Base-by-base conservation (phyloP, 2,329 filamentous ascomycete species). In the Cytospora schulzeri region DNA sequence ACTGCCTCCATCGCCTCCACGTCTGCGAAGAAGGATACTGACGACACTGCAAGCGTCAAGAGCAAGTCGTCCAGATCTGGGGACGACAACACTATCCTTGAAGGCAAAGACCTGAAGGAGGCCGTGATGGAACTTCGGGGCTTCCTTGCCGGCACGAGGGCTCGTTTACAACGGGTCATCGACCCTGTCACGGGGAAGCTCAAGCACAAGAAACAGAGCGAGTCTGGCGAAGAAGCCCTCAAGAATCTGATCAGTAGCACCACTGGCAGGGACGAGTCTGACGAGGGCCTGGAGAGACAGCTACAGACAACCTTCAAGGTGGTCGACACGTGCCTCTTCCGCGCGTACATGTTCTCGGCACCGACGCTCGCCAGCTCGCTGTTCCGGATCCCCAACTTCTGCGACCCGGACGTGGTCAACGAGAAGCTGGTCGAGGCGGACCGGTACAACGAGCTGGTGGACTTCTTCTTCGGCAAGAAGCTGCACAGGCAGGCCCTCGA, bases 301-400 rank as follows among this genome's bases (percentile, higher is more conserved):
- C 82, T 98, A 2, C 84, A 88, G 15, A 84, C 88, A 45, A 92
- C 90, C 1, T 96, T 95, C 41, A 89, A 86, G 57, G 80, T 97
- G 2, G 92, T 98, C 8, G 95, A 99, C 73, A 99, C 95, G 0
- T 94, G 93, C 0, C 83, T 99, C 0, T 98, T 99, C 80, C 88
- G 94, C 19, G 91, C 92, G 0, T 96, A 97, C 76, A 98, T 99
- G 93, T 92, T 94, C 72, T 92, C 91, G 4, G 89, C 88, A 9
- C 94, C 95, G 5, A 88, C 90, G 7, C 82, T 99, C 14, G 93
- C 93, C 4, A 91, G 91, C 2, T 92, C 93, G 0, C 84, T 99
- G 0, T 98, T 99, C 79, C 92, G 95, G 28, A 92, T 98, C 59
- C 90, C 93, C 73, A 99, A 99, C 75, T 98, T 97, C 74, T 98